Evolutionary conservation across 106 monocot genomes (phyloP).

Genomic region (Apostasia shenzhenica): DNA sequence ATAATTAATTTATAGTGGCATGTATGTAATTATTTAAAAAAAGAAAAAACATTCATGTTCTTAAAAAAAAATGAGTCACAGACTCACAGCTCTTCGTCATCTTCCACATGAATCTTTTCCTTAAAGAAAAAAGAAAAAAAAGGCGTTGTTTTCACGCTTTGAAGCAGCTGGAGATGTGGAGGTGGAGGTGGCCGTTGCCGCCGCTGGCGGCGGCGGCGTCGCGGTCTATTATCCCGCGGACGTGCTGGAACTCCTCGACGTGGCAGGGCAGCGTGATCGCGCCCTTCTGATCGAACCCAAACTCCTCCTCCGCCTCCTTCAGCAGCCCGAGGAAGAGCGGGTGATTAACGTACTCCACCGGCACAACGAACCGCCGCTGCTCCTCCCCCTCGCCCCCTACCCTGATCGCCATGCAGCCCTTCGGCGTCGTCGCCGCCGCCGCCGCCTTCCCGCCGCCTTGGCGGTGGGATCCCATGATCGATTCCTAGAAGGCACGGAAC

Average conservation of each 20-base stretch:
- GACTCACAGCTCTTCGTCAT: background rate
- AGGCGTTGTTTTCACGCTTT: background rate
- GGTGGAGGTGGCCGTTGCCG: constrained; percentile 1
- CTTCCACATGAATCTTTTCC: background rate
- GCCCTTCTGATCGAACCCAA: constrained; percentile 40
- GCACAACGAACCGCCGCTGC: constrained; percentile 31
- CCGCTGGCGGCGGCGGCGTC: background rate
- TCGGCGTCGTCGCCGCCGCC: background rate
- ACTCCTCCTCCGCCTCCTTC: constrained; percentile 51
- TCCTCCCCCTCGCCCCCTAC: constrained; percentile 33
- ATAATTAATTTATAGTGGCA: background rate
- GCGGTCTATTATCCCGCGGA: constrained; percentile 23
- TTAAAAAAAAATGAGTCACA: background rate
- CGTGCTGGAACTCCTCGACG: constrained; percentile 30
- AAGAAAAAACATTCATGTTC: background rate
- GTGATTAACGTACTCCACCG: constrained; percentile 41
- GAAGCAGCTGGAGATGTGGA: constrained; percentile 3
- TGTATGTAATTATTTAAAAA: background rate
- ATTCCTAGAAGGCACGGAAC: background rate
- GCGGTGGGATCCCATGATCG: background rate
- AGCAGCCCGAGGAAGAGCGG: constrained; percentile 34
- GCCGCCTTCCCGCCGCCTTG: background rate
- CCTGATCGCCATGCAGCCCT: constrained; percentile 46
- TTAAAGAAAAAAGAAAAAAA: background rate
- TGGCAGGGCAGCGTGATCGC: constrained; percentile 39